Base-by-base conservation (phyloP, 1,284 basidiomycete genomes). In the Cryptococcus sp. region DNA sequence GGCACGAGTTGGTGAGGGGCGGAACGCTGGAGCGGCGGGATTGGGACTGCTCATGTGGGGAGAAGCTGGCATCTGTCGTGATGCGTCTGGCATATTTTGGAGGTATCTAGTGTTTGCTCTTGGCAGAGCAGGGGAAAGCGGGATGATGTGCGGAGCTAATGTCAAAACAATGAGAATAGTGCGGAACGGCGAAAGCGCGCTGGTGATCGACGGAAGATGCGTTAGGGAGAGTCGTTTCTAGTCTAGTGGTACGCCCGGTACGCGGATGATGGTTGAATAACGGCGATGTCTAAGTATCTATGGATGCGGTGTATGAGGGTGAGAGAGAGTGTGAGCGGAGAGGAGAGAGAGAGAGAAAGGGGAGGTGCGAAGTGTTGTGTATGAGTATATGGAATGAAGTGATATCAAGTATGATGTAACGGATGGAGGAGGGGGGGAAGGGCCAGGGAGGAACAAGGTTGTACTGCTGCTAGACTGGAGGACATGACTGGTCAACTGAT, bases 1-100 rank as follows among this genome's bases (percentile, higher is more conserved):
- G 10, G 70, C 56, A 25, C 71, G 59, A 13, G 60, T 55, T 7
- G 70, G 68, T 10, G 64, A 55, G 5, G 70, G 70, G 49, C 70
- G 60, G 38, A 64, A 65, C 1, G 64, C 39, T 6, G 61, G 60
- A 10, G 63, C 60, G 47, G 54, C 54, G 45, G 60, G 57, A 41
- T 62, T 57, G 13, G 60, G 57, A 38, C 38, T 55, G 30, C 52
- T 41, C 23, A 51, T 53, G 20, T 41, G 54, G 19, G 27, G 39
- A 47, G 19, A 35, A 5, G 30, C 30, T 35, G 30, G 30, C 30
- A 4, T 8, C 30, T 35, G 30, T 35, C 30, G 30, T 35, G 30
- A 35, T 35, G 30, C 30, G 30, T 35, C 30, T 35, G 48, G 48
- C 19, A 42, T 30, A 15, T 38, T 47, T 13, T 35, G 52, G 49